phyloP scores from a whole-genome alignment of 345 rosid species.

The Orychophragmus violaceus region DNA sequence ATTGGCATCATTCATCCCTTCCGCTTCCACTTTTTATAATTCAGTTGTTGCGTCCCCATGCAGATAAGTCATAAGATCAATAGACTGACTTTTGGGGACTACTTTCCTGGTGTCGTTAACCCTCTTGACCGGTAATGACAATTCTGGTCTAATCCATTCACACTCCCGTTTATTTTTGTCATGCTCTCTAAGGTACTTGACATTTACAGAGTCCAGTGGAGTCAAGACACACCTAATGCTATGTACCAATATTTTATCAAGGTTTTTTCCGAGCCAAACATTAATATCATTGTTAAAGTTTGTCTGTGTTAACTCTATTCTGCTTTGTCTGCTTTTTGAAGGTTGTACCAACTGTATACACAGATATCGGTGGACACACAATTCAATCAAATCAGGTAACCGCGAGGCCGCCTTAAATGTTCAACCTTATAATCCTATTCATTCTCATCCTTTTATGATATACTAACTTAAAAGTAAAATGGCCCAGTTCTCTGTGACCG shows the following conservation, averaged over 20 bases:
- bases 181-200: background rate
- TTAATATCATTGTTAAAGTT: background rate
- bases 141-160: background rate
- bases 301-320: background rate
- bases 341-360: slow-evolving; percentile 96
- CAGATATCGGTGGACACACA: slow-evolving; percentile 63
- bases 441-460: background rate
- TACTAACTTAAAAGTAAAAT: background rate
- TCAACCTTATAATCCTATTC: background rate
- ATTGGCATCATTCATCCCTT: background rate
- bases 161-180: background rate
- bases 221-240: slow-evolving; percentile 33
- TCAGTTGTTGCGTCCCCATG: slow-evolving; percentile 1
- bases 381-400: slow-evolving; percentile 87
- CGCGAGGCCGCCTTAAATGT: background rate
- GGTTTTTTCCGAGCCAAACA: slow-evolving; percentile 34
- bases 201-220: slow-evolving; percentile 60
- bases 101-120: slow-evolving; percentile 84
- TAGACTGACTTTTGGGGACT: slow-evolving; percentile 74
- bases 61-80: slow-evolving; percentile 93
- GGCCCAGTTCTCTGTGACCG: slow-evolving; percentile 86
- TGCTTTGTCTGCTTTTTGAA: background rate
- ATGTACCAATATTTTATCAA: slow-evolving; percentile 53
- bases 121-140: slow-evolving; percentile 83
- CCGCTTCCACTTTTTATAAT: background rate